A percentile compares a stretch with the other conserved stretches of the same genome.
Evolutionary conservation across 345 rosid genomes (phyloP).

Genomic region (Orychophragmus violaceus): DNA sequence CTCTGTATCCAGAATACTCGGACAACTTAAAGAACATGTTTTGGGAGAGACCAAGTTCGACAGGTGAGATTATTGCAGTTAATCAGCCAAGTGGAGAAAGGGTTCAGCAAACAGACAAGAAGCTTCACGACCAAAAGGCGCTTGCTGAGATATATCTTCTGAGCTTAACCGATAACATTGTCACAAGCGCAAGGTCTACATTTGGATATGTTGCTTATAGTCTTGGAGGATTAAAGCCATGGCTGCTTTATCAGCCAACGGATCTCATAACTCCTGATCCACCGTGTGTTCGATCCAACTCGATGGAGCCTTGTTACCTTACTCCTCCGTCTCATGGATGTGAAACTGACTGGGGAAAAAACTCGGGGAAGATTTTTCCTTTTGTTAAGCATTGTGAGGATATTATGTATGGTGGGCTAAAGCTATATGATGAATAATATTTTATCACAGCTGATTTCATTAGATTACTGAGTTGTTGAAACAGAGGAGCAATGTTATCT

Average conservation of each 20-base stretch:
- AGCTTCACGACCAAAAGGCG: no score
- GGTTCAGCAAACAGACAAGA: no score
- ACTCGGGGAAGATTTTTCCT: conserved; percentile 22
- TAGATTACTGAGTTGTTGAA: not conserved
- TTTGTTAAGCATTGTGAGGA: conserved; percentile 39
- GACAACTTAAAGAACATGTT: conserved; percentile 15
- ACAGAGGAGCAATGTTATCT: not conserved
- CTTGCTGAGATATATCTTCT: no score
- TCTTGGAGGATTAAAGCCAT: no score
- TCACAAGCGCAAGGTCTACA: no score
- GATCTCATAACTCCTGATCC: conserved; percentile 28
- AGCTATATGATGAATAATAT: conserved; percentile 24
- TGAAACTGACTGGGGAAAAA: conserved; percentile 15
- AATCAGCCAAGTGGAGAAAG: no score
- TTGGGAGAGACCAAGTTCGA: conserved; percentile 4
- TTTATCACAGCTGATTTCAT: not conserved
- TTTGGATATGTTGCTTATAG: no score
- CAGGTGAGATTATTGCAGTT: conserved; percentile 26
- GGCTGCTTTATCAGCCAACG: conserved; percentile 16
- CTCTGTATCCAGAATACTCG: conserved; percentile 24
- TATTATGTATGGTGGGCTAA: conserved; percentile 22
- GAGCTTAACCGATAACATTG: no score
- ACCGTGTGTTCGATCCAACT: conserved; percentile 21
- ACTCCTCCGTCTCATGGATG: conserved; percentile 34
- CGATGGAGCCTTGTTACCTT: conserved; percentile 41